A percentile compares a stretch with the other conserved stretches of the same genome.
Conservation (phyloP, 2,329 filamentous ascomycete species). For the Elsinoe necatrix region DNA sequence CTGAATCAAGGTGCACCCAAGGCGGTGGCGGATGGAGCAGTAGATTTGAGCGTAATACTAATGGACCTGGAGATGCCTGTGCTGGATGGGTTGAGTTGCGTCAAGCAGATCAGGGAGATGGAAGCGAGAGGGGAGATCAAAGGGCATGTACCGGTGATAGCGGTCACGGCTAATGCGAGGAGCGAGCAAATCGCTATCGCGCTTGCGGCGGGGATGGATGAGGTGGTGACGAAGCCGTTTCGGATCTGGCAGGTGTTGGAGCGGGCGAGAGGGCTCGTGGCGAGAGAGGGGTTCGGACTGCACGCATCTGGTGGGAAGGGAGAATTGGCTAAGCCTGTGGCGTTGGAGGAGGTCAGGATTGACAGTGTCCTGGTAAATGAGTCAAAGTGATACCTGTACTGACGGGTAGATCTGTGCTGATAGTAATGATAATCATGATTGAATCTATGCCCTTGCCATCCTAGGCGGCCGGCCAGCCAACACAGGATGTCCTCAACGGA, state of each 20-base stretch:
- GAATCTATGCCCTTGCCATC: neutral
- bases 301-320: neutral
- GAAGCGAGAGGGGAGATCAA: slow-evolving; percentile 18
- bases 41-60: slow-evolving; percentile 22
- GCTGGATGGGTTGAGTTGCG: slow-evolving; percentile 25
- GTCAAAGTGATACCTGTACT: neutral
- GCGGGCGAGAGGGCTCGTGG: slow-evolving; percentile 10
- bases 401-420: neutral
- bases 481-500: too few species aligned
- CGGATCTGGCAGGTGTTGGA: slow-evolving; percentile 13
- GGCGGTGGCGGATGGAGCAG: neutral
- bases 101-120: slow-evolving; percentile 23
- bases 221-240: slow-evolving; percentile 16
- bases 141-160: slow-evolving; percentile 23
- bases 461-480: too few species aligned
- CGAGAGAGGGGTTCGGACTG: neutral
- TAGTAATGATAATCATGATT: neutral
- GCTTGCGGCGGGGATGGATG: slow-evolving; percentile 23
- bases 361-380: slow-evolving; percentile 6
- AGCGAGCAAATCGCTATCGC: slow-evolving; percentile 23
- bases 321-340: neutral
- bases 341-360: slow-evolving; percentile 3
- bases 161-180: slow-evolving; percentile 27
- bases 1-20: slow-evolving; percentile 8
- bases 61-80: slow-evolving; percentile 29